These are phyloP conservation scores for Gamsiella multidivaricata DNA, from an alignment of 192 early-diverging fungal genomes.

Conservation along the genomic window DNA sequence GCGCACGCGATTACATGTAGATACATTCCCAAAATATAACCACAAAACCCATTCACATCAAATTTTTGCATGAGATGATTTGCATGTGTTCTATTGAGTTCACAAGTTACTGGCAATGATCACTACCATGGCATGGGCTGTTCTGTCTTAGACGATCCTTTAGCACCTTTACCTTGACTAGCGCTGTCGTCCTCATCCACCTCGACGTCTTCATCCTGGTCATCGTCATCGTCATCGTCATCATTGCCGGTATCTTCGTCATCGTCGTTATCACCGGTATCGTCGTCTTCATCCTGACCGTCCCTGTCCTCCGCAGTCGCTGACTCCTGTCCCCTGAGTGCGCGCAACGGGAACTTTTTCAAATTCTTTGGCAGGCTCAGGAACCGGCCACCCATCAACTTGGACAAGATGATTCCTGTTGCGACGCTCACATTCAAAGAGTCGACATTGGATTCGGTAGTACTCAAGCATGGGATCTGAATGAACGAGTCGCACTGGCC, in stretches of 20 bases:
- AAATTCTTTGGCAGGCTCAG: slow-evolving; percentile 35
- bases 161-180: background rate
- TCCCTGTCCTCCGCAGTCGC: background rate
- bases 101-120: too few relatives aligned
- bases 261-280: slow-evolving; percentile 8
- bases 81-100: too few relatives aligned
- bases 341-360: slow-evolving; percentile 27
- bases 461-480: slow-evolving; percentile 54
- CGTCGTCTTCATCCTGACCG: slow-evolving; percentile 1
- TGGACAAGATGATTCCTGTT: slow-evolving; percentile 51
- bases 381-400: slow-evolving; percentile 53
- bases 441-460: slow-evolving; percentile 36
- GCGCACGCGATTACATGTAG: too few relatives aligned
- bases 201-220: slow-evolving; percentile 9
- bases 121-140: background rate
- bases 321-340: background rate
- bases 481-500: slow-evolving; percentile 68
- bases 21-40: too few relatives aligned
- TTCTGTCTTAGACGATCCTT: background rate
- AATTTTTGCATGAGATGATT: too few relatives aligned
- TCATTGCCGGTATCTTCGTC: slow-evolving; percentile 3
- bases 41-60: too few relatives aligned
- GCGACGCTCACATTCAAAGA: slow-evolving; percentile 62
- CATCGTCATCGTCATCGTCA: slow-evolving; percentile 10
- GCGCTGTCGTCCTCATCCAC: slow-evolving; percentile 6